Evolutionary conservation across 2,329 filamentous ascomycete species (phyloP).

Genomic region (Colletotrichum sp.): DNA sequence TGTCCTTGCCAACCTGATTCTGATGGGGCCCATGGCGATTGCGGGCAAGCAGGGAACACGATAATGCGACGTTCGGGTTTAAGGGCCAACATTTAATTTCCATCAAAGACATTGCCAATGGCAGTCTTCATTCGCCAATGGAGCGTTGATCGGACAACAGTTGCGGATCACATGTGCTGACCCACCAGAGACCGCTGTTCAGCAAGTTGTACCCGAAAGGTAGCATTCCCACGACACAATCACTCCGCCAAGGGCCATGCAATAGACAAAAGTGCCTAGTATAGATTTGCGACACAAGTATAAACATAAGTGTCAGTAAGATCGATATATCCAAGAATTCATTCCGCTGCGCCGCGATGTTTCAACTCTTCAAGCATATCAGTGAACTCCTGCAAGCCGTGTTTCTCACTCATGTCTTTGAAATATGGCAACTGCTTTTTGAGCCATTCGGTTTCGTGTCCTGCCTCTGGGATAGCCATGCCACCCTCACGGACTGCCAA

Average conservation of each 20-base stretch:
- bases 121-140: not conserved
- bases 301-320: not conserved
- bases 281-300: not conserved
- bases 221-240: not conserved
- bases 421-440: not conserved
- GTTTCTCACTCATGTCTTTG: not conserved
- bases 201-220: not conserved
- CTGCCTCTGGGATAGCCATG: not conserved
- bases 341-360: not conserved
- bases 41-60: not conserved
- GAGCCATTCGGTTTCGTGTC: not conserved
- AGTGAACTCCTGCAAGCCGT: not conserved
- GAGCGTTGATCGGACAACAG: not conserved
- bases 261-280: not conserved
- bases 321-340: not conserved
- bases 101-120: not conserved
- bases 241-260: not conserved
- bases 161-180: not conserved
- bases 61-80: not conserved
- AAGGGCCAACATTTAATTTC: not conserved
- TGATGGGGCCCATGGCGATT: not conserved
- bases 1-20: not conserved
- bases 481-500: not conserved
- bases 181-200: not conserved
- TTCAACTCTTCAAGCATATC: not conserved